Percentiles rank a stretch among this genome's conserved stretches.
phyloP scores from a whole-genome alignment of 495 filamentous ascomycete species.

The Tuber brumale region DNA sequence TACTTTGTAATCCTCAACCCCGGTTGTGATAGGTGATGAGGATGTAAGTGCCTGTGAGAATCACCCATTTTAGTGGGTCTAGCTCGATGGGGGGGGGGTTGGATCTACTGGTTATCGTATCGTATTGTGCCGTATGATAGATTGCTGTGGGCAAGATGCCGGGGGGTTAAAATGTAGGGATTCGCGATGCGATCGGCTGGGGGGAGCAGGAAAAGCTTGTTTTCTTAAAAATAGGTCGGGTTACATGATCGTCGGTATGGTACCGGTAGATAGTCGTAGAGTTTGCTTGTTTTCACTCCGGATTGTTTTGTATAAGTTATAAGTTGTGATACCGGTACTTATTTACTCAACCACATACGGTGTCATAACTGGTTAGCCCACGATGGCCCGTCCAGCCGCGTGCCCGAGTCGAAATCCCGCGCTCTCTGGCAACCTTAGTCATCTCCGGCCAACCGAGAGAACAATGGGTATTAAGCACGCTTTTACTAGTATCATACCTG shows the following conservation, averaged over 20 bases:
- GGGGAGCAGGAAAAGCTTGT: neutral
- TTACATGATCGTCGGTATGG: neutral
- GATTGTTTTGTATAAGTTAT: no score
- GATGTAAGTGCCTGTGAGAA: no score
- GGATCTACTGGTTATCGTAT: neutral
- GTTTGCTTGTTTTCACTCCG: neutral
- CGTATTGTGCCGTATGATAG: no score
- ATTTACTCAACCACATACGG: no score
- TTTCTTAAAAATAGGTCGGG: neutral
- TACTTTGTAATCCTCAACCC: neutral
- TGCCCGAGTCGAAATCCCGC: no score
- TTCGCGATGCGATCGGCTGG: neutral
- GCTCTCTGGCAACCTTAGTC: no score
- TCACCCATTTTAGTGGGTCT: neutral
- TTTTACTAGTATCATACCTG: no score
- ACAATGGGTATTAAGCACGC: no score
- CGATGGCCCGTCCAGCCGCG: no score
- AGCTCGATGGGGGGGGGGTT: neutral
- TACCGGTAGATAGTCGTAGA: neutral
- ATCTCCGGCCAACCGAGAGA: no score
- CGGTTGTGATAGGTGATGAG: neutral
- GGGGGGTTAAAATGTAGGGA: neutral
- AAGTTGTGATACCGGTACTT: neutral
- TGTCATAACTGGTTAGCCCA: no score
- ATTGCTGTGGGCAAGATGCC: no score